Percentiles rank a stretch among this genome's conserved stretches.
Conservation (phyloP, 176 grass and related monocot species). For the Chloris gayana region DNA sequence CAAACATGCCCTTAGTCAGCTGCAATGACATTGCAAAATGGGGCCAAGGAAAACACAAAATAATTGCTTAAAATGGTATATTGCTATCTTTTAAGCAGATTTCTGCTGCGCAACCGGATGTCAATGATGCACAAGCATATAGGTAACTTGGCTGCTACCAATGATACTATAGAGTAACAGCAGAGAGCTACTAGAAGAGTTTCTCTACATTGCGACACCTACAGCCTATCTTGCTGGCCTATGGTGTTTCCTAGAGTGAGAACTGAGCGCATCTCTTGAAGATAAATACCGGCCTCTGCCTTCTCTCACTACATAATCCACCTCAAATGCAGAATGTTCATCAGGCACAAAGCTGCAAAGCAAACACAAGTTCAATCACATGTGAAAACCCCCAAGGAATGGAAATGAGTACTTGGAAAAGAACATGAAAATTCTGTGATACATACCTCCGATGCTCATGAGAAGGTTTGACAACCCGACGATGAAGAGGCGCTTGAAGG, state of each 20-base stretch:
- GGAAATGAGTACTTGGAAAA: not conserved
- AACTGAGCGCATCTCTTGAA: constrained; percentile 23
- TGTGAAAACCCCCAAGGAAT: not conserved
- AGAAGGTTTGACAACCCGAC: constrained; percentile 23
- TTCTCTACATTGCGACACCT: constrained; percentile 24
- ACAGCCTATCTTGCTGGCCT: constrained; percentile 45
- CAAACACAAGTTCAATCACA: not conserved
- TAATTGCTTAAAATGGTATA: constrained; percentile 6
- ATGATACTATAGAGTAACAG: constrained; percentile 25
- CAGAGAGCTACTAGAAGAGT: constrained; percentile 32
- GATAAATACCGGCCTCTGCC: constrained; percentile 40
- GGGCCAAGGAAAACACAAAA: not conserved
- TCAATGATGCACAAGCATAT: not conserved
- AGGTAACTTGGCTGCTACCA: not conserved
- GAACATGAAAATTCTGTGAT: not conserved
- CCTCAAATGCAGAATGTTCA: constrained; percentile 41
- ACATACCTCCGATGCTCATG: constrained; percentile 47
- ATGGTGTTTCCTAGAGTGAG: constrained; percentile 42
- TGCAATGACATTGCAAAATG: not conserved
- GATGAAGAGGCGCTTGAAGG: constrained; percentile 29
- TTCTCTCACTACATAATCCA: constrained; percentile 43
- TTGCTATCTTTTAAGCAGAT: constrained; percentile 9
- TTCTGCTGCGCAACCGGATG: constrained; percentile 4
- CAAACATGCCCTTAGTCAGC: too few relatives aligned
- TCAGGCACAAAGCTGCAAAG: constrained; percentile 30